Conservation (phyloP, 2,329 filamentous ascomycete genomes). For the Colletotrichum liaoningense region DNA sequence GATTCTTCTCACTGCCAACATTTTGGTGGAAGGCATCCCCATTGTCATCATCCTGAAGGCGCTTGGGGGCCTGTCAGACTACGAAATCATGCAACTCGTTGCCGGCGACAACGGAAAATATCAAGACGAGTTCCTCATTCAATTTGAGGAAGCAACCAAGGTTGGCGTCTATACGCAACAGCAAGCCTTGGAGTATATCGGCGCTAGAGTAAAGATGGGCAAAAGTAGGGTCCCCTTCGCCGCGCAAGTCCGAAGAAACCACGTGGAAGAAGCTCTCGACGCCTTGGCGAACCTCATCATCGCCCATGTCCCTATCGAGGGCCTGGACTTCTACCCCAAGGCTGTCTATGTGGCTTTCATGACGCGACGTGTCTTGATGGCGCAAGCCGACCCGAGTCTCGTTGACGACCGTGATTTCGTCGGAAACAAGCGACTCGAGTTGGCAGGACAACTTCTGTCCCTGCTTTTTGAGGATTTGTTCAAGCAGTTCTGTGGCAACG, state of each 20-base stretch:
- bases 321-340: conserved; percentile 96
- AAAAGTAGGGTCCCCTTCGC: conserved; percentile 64
- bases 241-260: conserved; percentile 74
- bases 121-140: conserved; percentile 94
- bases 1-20: conserved; percentile 91
- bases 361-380: conserved; percentile 96
- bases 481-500: conserved; percentile 90
- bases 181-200: conserved; percentile 94
- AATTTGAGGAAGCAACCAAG: conserved; percentile 92
- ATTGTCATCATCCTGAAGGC: conserved; percentile 95
- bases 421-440: conserved; percentile 94
- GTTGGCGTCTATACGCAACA: conserved; percentile 91
- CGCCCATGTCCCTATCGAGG: conserved; percentile 91
- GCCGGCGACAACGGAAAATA: conserved; percentile 89
- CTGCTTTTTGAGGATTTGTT: conserved; percentile 97
- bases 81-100: conserved; percentile 92
- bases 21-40: conserved; percentile 91
- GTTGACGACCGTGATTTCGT: conserved; percentile 98
- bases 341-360: conserved; percentile 97
- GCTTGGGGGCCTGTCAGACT: conserved; percentile 91
- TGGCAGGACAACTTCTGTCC: conserved; percentile 94
- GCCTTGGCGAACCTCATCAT: conserved; percentile 93
- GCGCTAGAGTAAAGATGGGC: conserved; percentile 87
- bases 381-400: conserved; percentile 86
- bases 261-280: conserved; percentile 91